These are phyloP conservation scores for Murraya koenigii DNA, from an alignment of 345 rosid species.

Conservation along the genomic window DNA sequence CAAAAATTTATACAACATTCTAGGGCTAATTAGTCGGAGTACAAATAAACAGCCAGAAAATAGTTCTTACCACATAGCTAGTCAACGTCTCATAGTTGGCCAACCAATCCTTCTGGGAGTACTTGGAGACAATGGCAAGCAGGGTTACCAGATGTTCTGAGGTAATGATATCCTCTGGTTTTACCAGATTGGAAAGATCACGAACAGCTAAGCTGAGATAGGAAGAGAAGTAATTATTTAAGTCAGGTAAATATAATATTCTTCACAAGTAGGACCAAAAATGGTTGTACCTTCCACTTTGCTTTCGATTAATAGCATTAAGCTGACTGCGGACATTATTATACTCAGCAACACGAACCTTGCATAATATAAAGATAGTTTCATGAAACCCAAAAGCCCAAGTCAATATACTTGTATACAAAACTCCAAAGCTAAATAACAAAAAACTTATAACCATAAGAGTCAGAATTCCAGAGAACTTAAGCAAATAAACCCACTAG, in stretches of 20 bases:
- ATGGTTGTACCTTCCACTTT: constrained; percentile 79
- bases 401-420: not conserved
- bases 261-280: not conserved
- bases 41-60: not conserved
- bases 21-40: not conserved
- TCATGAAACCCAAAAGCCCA: constrained; percentile 9
- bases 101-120: constrained; percentile 98
- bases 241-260: not conserved
- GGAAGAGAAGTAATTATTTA: constrained; percentile 21
- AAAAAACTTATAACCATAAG: not conserved
- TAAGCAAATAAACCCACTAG: not conserved
- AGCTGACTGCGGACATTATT: constrained; percentile 93
- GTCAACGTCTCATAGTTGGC: constrained; percentile 91
- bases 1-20: not conserved
- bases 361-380: constrained; percentile 20
- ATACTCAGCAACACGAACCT: constrained; percentile 98
- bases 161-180: constrained; percentile 75
- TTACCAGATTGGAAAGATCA: constrained; percentile 90
- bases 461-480: not conserved
- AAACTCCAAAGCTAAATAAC: not conserved
- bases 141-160: constrained; percentile 91
- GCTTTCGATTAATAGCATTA: constrained; percentile 91
- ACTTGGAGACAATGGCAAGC: constrained; percentile 83
- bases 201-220: constrained; percentile 95
- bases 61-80: constrained; percentile 73